Evolutionary conservation across 257 asterid genomes (phyloP).

Genomic region (Fraxinus excelsior): DNA sequence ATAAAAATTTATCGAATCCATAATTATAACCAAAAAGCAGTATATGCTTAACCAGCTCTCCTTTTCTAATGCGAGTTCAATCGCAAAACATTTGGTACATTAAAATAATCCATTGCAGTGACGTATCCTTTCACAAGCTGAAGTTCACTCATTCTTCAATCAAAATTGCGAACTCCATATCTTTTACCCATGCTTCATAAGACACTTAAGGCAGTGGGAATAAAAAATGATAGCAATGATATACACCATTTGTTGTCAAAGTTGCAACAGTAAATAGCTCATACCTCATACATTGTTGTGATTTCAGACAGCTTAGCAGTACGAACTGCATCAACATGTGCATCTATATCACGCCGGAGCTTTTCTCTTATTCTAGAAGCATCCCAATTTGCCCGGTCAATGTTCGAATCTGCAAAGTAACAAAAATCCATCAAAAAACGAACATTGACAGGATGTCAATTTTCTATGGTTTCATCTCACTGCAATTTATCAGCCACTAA

Average conservation of each 20-base stretch:
- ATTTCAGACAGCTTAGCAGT: conserved; percentile 71
- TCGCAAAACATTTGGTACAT: background rate
- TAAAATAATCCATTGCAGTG: background rate
- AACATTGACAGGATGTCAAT: background rate
- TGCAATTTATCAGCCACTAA: conserved; percentile 11
- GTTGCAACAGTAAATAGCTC: conserved; percentile 15
- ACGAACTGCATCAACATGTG: conserved; percentile 69
- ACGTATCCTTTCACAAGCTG: background rate
- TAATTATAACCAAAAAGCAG: background rate
- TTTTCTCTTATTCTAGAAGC: conserved; percentile 84
- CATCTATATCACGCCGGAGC: conserved; percentile 86
- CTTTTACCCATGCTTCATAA: background rate
- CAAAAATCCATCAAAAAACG: conserved; percentile 8
- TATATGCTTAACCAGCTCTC: background rate
- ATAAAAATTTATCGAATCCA: background rate
- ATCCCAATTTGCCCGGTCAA: conserved; percentile 90
- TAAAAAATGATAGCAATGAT: background rate
- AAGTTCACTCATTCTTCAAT: conserved; percentile 10
- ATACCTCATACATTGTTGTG: conserved; percentile 70
- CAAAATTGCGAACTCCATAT: conserved; percentile 12
- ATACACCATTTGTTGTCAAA: background rate
- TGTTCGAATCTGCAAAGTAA: conserved; percentile 47
- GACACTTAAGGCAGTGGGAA: background rate
- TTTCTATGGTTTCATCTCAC: conserved; percentile 1
- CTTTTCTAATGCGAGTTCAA: background rate